Conservation (phyloP, 768 basidiomycete genomes). For the Boletus subparvulus region DNA sequence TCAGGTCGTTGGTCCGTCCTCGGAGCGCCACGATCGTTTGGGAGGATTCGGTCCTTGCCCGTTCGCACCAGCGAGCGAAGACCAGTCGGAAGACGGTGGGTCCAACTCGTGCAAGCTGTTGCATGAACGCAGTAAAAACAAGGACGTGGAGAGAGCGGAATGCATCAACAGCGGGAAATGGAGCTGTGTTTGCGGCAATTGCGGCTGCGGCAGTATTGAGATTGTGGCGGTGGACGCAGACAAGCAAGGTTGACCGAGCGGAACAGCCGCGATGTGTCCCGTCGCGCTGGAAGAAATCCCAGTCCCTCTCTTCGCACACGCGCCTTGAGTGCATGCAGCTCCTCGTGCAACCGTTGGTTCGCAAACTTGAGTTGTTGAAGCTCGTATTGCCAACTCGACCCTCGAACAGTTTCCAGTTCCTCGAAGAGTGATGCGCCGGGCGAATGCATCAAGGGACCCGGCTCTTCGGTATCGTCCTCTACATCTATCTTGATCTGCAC, state of each 20-base stretch:
- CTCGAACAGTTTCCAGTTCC: slow-evolving; percentile 64
- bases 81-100: slow-evolving; percentile 25
- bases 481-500: background rate
- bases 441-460: slow-evolving; percentile 12
- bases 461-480: background rate
- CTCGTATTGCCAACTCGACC: slow-evolving; percentile 92
- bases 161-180: slow-evolving; percentile 7
- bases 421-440: slow-evolving; percentile 56
- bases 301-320: background rate
- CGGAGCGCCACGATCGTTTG: slow-evolving; percentile 30
- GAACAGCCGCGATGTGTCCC: background rate
- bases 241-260: background rate
- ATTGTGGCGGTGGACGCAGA: background rate
- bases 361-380: slow-evolving; percentile 77
- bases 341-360: slow-evolving; percentile 64
- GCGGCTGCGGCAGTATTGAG: background rate
- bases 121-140: background rate
- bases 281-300: background rate
- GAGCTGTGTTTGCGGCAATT: slow-evolving; percentile 5
- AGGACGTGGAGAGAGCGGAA: slow-evolving; percentile 1
- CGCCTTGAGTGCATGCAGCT: slow-evolving; percentile 43
- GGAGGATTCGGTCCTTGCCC: slow-evolving; percentile 18
- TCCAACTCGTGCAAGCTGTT: slow-evolving; percentile 20
- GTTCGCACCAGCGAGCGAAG: slow-evolving; percentile 30
- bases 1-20: slow-evolving; percentile 23